These are phyloP conservation scores for Pseudozyma flocculosa DNA, from an alignment of 1,284 basidiomycete genomes.

Conservation along the genomic window DNA sequence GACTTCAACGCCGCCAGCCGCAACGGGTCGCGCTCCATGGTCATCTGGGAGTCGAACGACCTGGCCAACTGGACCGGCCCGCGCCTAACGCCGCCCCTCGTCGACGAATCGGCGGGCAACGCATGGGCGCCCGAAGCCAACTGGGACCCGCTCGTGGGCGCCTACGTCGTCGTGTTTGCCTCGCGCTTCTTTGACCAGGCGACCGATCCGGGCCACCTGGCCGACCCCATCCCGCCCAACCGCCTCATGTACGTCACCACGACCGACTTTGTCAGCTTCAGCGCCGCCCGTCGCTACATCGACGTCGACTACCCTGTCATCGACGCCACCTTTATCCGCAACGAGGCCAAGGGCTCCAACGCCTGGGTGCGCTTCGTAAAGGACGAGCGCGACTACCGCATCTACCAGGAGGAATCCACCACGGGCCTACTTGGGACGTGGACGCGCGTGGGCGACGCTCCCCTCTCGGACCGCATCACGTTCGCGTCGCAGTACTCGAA, in stretches of 20 bases:
- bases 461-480: background rate
- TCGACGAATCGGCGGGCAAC: constrained; percentile 2
- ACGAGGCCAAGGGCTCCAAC: background rate
- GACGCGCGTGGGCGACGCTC: constrained; percentile 7
- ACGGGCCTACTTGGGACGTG: constrained; percentile 7
- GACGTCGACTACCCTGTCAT: constrained; percentile 6
- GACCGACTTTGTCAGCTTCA: constrained; percentile 10
- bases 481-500: background rate
- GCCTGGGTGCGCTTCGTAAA: constrained; percentile 9
- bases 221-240: constrained; percentile 1
- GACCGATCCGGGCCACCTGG: constrained; percentile 2
- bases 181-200: constrained; percentile 2
- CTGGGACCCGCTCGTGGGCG: constrained; percentile 1
- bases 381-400: constrained; percentile 10
- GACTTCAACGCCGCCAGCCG: constrained; percentile 2
- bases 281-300: constrained; percentile 3
- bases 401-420: constrained; percentile 7
- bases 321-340: constrained; percentile 6
- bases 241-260: constrained; percentile 10
- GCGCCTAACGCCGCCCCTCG: background rate
- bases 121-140: constrained; percentile 14
- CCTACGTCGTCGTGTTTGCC: constrained; percentile 11
- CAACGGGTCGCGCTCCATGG: constrained; percentile 5
- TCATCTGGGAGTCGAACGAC: constrained; percentile 9
- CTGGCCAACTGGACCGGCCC: constrained; percentile 5